These are phyloP conservation scores for Hypoxylon sp. DNA, from an alignment of 2,329 filamentous ascomycete species.

Conservation along the genomic window DNA sequence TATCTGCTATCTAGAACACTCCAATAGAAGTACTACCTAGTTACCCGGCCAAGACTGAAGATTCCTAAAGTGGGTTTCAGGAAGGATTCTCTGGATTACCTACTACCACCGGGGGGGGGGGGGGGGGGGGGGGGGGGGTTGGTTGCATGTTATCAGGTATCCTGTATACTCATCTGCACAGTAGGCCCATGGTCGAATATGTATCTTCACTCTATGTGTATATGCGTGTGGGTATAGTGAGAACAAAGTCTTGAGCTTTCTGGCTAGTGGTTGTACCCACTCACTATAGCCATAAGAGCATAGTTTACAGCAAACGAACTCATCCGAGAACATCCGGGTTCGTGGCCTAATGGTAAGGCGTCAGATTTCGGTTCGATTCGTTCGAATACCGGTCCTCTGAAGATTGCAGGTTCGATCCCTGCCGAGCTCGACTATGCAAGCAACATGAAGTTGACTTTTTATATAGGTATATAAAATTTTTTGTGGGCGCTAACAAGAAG, in stretches of 20 bases:
- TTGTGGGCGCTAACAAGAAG: background rate
- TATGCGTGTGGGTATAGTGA: background rate
- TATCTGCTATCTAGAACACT: background rate
- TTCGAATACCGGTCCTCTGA: constrained; percentile 29
- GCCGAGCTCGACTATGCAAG: constrained; percentile 34
- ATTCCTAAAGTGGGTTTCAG: background rate
- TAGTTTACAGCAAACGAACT: constrained; percentile 7
- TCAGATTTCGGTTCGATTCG: constrained; percentile 40
- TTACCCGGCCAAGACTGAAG: background rate
- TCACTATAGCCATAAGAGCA: constrained; percentile 4
- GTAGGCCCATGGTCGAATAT: too few species aligned
- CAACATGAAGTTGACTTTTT: background rate
- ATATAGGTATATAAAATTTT: too few species aligned
- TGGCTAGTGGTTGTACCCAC: constrained; percentile 7
- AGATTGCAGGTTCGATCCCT: constrained; percentile 47
- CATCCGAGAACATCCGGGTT: constrained; percentile 23
- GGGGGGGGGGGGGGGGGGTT: too few species aligned
- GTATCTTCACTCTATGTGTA: background rate
- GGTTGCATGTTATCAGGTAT: too few species aligned
- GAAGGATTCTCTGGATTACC: background rate
- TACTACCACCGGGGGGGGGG: too few species aligned
- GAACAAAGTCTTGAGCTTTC: background rate
- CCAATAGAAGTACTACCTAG: background rate
- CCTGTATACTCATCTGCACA: too few species aligned
- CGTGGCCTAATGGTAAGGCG: constrained; percentile 47